These are phyloP conservation scores for Mycena galopus DNA, from an alignment of 768 basidiomycete genomes.

Conservation along the genomic window DNA sequence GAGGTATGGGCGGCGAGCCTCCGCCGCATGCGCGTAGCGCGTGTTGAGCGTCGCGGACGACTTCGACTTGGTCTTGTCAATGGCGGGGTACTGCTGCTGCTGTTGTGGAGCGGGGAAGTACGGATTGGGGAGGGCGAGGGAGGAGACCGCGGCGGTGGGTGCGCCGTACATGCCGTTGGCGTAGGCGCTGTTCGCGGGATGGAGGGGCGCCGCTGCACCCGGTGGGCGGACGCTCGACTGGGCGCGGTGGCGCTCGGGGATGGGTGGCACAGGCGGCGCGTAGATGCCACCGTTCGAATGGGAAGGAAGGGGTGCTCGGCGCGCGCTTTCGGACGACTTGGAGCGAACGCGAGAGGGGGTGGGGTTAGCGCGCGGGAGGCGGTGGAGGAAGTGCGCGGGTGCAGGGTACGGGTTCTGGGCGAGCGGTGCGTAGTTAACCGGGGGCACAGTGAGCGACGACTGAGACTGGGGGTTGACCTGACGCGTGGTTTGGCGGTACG, in stretches of 20 bases:
- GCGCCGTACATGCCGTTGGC: constrained; percentile 21
- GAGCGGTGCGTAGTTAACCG: constrained; percentile 17
- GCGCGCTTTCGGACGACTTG: constrained; percentile 17
- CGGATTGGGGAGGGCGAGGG: background rate
- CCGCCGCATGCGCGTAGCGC: constrained; percentile 8
- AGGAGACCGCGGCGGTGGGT: background rate
- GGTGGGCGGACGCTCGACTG: constrained; percentile 14
- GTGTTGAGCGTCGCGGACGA: constrained; percentile 21
- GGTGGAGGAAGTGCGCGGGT: background rate
- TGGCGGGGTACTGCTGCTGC: background rate
- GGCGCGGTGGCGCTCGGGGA: constrained; percentile 6
- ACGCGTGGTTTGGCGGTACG: constrained; percentile 6
- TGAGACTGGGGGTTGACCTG: background rate
- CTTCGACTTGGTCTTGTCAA: constrained; percentile 4
- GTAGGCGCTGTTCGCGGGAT: constrained; percentile 15
- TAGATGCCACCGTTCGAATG: background rate
- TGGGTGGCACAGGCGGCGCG: constrained; percentile 17
- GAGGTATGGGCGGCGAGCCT: constrained; percentile 17
- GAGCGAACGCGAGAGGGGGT: constrained; percentile 6
- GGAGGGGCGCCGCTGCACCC: constrained; percentile 22
- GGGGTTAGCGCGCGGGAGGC: background rate
- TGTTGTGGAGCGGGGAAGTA: constrained; percentile 1
- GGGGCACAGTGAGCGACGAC: constrained; percentile 17
- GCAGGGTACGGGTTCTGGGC: constrained; percentile 29
- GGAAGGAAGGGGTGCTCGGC: background rate